These are phyloP conservation scores for Lonicera japonica DNA, from an alignment of 129 eudicot genomes.

Conservation along the genomic window DNA sequence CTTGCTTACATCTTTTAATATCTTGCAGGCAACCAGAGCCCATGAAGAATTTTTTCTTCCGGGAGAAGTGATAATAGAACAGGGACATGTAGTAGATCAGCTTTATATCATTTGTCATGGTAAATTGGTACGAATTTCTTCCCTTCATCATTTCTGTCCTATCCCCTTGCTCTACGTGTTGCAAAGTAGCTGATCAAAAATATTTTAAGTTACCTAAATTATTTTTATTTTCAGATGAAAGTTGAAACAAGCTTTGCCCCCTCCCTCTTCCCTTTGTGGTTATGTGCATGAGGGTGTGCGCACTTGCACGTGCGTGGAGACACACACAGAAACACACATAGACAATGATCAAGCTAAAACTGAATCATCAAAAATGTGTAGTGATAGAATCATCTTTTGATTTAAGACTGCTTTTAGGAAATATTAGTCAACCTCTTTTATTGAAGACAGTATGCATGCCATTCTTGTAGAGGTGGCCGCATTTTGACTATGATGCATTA, in stretches of 20 bases:
- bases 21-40: slow-evolving; percentile 43
- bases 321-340: no score
- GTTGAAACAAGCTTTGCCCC: no score
- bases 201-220: no score
- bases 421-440: no score
- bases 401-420: no score
- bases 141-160: not conserved
- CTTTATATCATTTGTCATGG: slow-evolving; percentile 69
- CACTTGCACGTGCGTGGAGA: no score
- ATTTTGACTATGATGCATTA: not conserved
- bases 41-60: slow-evolving; percentile 69
- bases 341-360: no score
- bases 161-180: not conserved
- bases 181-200: not conserved
- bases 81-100: slow-evolving; percentile 51
- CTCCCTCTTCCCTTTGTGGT: no score
- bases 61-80: slow-evolving; percentile 69
- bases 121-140: slow-evolving; percentile 33
- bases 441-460: not conserved
- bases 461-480: not conserved
- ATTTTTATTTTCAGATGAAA: no score
- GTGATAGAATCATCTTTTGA: no score
- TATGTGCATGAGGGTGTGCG: no score
- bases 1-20: slow-evolving; percentile 3
- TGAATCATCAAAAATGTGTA: no score